Base-by-base conservation (phyloP, 140 eudicot species). In the Senecio squalidus region DNA sequence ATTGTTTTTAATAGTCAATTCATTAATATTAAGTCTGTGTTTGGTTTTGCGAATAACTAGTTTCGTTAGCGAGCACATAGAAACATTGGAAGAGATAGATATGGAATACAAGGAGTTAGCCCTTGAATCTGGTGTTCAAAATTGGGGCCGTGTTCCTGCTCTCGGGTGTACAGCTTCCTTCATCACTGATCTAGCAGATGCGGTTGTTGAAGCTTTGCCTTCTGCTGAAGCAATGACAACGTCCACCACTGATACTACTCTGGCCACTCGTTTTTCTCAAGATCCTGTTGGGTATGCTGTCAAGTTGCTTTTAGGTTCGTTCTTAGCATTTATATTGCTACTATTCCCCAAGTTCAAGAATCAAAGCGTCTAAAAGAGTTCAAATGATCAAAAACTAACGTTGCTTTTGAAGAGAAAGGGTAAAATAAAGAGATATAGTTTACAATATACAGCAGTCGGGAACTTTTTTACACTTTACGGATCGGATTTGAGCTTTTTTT, bases 61-160 rank as follows among this genome's bases (percentile, higher is more conserved):
- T 75, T 92, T 92, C 68, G 98, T 92, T 71, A 92, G 98, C 33
- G 98, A 92, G 72, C 98, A 92, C 67, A 92, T 92, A 76, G 98
- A 92, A 71, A 87, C 98, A 23, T 89, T 92, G 3, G 98, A 87
- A 76, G 98, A 92, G 71, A 92, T 92, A 58, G 98, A 92, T 34
- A 92, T 92, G 95, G 95, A 87, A 67, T 92, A 92, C 76, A 87
- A 70, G 71, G 86, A 92, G 46, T 48, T 92, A 70, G 96, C 98
- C 4, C 79, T 92, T 23, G 94, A 84, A 64, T 92, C 98, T 0
- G 98, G 98, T 3, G 79, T 92, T 13, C 74, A 77, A 69, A 87
- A 84, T 11, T 92, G 98, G 98, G 98, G 98, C 2, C 89, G 98
- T 49, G 98, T 92, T 55, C 98, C 98, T 11, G 96, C 98, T 67